Conservation (phyloP, 108 stramenopile species). For the Schizochytrium sp. region DNA sequence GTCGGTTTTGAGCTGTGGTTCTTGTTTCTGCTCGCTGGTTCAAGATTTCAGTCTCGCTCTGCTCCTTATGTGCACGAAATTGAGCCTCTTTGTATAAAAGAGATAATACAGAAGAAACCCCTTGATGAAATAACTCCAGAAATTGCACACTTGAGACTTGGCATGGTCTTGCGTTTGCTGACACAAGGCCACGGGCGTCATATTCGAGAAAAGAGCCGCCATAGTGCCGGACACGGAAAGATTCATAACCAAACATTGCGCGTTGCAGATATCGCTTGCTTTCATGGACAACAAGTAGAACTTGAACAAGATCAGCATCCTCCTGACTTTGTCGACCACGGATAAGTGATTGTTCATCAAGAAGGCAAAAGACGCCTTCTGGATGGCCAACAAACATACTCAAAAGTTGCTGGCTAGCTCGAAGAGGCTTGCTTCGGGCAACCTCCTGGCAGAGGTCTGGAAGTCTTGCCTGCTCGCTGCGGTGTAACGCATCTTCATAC, state of each 20-base stretch:
- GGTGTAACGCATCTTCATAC: background rate
- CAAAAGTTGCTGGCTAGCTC: background rate
- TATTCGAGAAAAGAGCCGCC: conserved; percentile 40
- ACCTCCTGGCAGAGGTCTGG: background rate
- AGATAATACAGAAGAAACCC: background rate
- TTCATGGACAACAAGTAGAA: background rate
- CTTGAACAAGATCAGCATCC: background rate
- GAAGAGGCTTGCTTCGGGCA: background rate
- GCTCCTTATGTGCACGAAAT: background rate
- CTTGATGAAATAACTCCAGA: background rate
- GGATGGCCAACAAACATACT: conserved; percentile 41
- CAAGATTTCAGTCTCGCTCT: background rate
- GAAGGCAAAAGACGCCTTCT: background rate
- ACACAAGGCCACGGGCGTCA: conserved; percentile 21
- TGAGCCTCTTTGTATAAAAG: background rate
- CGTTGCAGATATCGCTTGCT: conserved; percentile 17
- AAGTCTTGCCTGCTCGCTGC: background rate
- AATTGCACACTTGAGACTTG: conserved; percentile 8
- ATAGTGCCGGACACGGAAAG: conserved; percentile 28
- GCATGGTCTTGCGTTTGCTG: conserved; percentile 19
- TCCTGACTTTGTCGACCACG: background rate
- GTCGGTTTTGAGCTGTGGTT: background rate
- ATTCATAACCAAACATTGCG: conserved; percentile 43
- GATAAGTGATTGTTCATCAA: conserved; percentile 35
- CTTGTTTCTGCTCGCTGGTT: conserved; percentile 14